Evolutionary conservation across 2,329 filamentous ascomycete genomes (phyloP), one percentile per base, ranked within the genome.

Genomic region (Penicillium sclerotigenum): DNA sequence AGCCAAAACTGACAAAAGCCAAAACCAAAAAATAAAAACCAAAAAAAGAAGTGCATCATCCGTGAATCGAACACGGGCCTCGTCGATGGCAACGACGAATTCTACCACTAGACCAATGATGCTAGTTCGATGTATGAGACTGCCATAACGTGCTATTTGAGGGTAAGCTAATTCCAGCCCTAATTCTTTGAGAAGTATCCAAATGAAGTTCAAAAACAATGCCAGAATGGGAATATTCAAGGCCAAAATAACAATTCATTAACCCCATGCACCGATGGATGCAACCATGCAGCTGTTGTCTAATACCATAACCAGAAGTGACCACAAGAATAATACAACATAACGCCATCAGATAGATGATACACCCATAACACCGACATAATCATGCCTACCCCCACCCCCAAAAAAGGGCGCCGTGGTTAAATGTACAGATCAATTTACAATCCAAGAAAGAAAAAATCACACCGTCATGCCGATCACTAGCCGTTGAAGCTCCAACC

Each of bases 401-500:
- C 13, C 4, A 52, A 55, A 40, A 43, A 50, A 59, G 20, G 31
- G 48, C 45, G 7, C 43, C 47, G 49, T 53, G 50, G 28, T 53
- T 47, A 46, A 54, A 58, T 54, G 37, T 37, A 52, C 22, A 52
- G 41, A 54, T 9, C 48, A 37, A 58, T 28, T 22, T 33, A 38
- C 41, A 52, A 45, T 37, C 14, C 18, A 55, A 54, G n/a, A 41
- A 45, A 38, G n/a, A 46, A 48, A 50, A 29, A 7, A 16, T 18
- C 28, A 29, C 28, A 36, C 20, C 16, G 8, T 37, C n/a, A 37
- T 20, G 14, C 31, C 8, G 33, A 26, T 13, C 46, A 48, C 28
- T 54, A 59, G 48, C 24, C 13, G 47, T 59, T 59, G 61, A 89
- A 93, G 46, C 83, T 86, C 92, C 92, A 97, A 0, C 89, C 91